These are phyloP conservation scores for Orbilia oligospora DNA, from an alignment of 2,329 filamentous ascomycete species.

Conservation along the genomic window DNA sequence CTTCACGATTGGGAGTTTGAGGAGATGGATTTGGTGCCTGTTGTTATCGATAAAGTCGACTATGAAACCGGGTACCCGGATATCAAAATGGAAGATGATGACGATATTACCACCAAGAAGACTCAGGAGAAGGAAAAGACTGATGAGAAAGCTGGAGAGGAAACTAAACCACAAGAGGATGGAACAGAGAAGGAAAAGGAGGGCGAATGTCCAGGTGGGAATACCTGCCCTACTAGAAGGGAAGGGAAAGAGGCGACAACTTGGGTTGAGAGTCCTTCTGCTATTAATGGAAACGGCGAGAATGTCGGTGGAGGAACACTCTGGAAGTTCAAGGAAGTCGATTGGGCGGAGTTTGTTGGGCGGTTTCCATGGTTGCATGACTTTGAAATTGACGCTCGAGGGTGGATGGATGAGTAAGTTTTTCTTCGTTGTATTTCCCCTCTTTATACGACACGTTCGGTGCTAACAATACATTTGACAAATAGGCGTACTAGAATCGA, in stretches of 20 bases:
- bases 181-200: conserved; percentile 9
- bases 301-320: conserved; percentile 14
- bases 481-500: conserved; percentile 46
- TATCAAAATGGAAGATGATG: background rate
- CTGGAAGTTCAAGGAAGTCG: conserved; percentile 52
- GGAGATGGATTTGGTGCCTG: conserved; percentile 54
- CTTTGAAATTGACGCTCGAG: conserved; percentile 56
- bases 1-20: conserved; percentile 58
- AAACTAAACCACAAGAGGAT: background rate
- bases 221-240: background rate
- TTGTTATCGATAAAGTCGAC: conserved; percentile 47
- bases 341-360: conserved; percentile 55
- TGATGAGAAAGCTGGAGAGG: background rate
- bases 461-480: conserved; percentile 2
- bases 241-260: background rate
- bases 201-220: background rate
- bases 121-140: background rate
- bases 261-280: background rate
- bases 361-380: conserved; percentile 55
- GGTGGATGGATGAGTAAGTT: conserved; percentile 57
- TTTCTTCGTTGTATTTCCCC: background rate
- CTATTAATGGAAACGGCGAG: background rate
- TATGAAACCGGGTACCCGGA: background rate
- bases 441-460: background rate
- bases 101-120: background rate